Evolutionary conservation across 2,329 filamentous ascomycete species (phyloP).

Genomic region (Pseudopithomyces maydicus): DNA sequence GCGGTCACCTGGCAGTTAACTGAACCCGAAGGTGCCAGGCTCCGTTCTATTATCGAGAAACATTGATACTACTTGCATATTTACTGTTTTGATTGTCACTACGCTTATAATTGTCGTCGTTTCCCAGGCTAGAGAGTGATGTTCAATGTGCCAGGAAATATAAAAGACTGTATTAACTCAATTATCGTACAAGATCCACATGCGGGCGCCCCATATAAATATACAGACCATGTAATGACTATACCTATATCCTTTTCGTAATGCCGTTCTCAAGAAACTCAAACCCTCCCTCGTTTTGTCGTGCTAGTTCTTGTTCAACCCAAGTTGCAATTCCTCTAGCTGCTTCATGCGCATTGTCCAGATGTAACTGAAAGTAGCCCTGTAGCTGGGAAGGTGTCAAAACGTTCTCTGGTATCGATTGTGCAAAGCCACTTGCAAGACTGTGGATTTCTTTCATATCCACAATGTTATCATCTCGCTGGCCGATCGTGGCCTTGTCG

Average conservation of each 20-base stretch:
- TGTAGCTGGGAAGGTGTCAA: neutral
- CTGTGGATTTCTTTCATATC: neutral
- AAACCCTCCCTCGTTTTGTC: neutral
- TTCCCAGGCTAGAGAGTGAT: too few relatives aligned
- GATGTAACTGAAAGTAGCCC: neutral
- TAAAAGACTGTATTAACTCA: too few relatives aligned
- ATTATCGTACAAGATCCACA: neutral
- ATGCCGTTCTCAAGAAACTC: neutral
- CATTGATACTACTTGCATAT: too few relatives aligned
- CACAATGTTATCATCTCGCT: neutral
- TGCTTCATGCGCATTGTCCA: neutral
- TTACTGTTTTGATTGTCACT: too few relatives aligned
- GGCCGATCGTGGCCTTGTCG: neutral
- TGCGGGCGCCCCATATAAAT: neutral
- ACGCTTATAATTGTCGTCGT: too few relatives aligned
- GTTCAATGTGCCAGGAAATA: too few relatives aligned
- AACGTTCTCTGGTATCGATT: neutral
- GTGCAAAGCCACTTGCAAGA: neutral
- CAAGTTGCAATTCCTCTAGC: neutral
- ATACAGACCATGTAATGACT: neutral
- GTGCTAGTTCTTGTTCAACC: neutral
- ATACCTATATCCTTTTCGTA: neutral
- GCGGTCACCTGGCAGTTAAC: conserved; percentile 5
- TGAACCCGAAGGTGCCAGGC: neutral
- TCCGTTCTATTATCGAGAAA: too few relatives aligned